phyloP scores from a whole-genome alignment of 2,329 filamentous ascomycete species.

The Ophiostoma perfectum region DNA sequence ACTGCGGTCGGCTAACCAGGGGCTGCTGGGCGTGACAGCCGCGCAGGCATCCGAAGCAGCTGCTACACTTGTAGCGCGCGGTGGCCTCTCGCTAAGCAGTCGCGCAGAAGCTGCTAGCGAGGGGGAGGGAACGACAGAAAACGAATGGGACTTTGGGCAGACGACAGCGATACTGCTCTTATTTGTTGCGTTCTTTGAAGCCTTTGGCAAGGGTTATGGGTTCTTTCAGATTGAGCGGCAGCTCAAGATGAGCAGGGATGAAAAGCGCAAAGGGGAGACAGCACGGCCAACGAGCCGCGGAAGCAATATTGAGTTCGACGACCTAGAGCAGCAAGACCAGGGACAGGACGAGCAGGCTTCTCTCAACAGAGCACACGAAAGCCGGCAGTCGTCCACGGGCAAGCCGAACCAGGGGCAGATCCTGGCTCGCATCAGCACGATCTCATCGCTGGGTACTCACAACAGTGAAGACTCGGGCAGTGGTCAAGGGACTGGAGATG shows the following conservation, averaged over 20 bases:
- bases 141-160: background rate
- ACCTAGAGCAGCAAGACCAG: background rate
- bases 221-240: background rate
- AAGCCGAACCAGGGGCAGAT: background rate
- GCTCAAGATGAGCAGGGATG: background rate
- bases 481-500: background rate
- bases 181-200: background rate
- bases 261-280: background rate
- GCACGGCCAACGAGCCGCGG: background rate
- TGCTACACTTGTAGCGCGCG: background rate
- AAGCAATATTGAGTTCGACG: background rate
- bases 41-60: background rate
- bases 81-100: background rate
- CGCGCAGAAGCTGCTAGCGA: too few species aligned
- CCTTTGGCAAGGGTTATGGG: background rate
- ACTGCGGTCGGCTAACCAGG: slow-evolving; percentile 31
- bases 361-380: background rate
- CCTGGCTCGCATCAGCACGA: background rate
- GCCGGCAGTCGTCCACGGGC: background rate
- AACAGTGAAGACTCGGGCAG: background rate
- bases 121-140: background rate
- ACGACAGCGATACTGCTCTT: background rate
- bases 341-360: background rate
- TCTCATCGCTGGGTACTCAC: background rate
- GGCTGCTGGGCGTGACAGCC: slow-evolving; percentile 19